Percentiles rank a stretch among this genome's conserved stretches.
Conservation (phyloP, 805 yeast genomes). For the Blastobotrys americana region DNA sequence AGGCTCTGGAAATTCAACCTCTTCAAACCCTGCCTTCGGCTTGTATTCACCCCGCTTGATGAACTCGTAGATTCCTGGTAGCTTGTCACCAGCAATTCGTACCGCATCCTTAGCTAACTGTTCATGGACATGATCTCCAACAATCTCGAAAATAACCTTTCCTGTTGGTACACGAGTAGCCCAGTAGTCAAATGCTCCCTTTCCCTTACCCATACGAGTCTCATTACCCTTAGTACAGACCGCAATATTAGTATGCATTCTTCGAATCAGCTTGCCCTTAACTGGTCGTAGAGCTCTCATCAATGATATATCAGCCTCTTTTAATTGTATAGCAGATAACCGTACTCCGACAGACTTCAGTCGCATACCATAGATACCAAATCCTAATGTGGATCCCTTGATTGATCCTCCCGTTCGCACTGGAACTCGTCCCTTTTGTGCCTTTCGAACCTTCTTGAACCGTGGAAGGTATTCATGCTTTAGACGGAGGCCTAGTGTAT, state of each 20-base stretch:
- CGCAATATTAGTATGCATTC: constrained; percentile 78
- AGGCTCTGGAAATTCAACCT: constrained; percentile 40
- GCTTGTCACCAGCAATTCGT: constrained; percentile 81
- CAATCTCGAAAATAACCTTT: constrained; percentile 79
- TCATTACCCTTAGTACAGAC: constrained; percentile 96
- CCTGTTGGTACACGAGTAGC: constrained; percentile 95
- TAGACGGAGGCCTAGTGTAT: constrained; percentile 11
- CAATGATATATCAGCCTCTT: constrained; percentile 83
- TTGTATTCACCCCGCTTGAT: constrained; percentile 49
- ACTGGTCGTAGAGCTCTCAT: constrained; percentile 77
- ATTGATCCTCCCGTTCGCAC: constrained; percentile 92
- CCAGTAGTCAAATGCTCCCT: constrained; percentile 97
- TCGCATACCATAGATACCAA: constrained; percentile 81
- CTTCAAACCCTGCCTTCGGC: constrained; percentile 64
- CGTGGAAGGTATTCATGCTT: constrained; percentile 47
- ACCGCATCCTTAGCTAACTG: constrained; percentile 81
- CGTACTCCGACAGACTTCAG: constrained; percentile 83
- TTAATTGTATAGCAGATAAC: constrained; percentile 76
- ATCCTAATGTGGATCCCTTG: constrained; percentile 75
- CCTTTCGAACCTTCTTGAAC: constrained; percentile 58
- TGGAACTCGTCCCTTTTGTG: constrained; percentile 89
- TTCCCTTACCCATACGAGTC: constrained; percentile 99
- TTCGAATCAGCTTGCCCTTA: constrained; percentile 57
- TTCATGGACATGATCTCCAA: constrained; percentile 71
- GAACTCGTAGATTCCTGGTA: constrained; percentile 90